Percentiles rank a stretch among this genome's conserved stretches.
Evolutionary conservation across 257 asterid genomes (phyloP).

Genomic region (Henckelia pumila): DNA sequence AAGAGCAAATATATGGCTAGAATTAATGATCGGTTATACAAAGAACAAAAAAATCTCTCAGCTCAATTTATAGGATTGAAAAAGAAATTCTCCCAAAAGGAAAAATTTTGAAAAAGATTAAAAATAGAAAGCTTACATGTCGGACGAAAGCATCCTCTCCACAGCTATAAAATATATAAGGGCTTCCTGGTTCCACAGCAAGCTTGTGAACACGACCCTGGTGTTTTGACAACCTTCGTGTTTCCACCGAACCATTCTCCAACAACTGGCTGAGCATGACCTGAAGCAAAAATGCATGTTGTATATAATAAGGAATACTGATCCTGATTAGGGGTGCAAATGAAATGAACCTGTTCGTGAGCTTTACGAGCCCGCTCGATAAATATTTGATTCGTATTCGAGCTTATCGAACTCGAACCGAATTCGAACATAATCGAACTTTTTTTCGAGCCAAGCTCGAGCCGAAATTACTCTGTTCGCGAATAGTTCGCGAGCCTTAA

Average conservation of each 20-base stretch:
- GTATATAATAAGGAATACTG: not conserved
- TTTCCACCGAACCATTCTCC: slow-evolving; percentile 66
- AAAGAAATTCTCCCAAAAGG: not conserved
- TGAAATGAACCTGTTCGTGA: no score
- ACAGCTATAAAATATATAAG: slow-evolving; percentile 71
- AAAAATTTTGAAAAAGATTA: slow-evolving; percentile 3
- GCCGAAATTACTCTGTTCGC: no score
- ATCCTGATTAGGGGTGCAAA: no score
- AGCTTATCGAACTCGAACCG: no score
- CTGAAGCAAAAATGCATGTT: slow-evolving; percentile 37
- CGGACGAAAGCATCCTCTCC: slow-evolving; percentile 83
- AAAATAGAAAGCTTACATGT: slow-evolving; percentile 45
- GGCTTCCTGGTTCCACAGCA: slow-evolving; percentile 87
- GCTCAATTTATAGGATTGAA: not conserved
- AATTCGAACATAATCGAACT: no score
- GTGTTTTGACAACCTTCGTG: slow-evolving; percentile 62
- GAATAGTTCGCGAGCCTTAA: no score
- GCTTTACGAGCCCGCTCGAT: no score
- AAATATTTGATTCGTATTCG: no score
- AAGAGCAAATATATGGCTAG: not conserved
- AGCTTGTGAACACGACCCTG: slow-evolving; percentile 74
- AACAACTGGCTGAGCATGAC: slow-evolving; percentile 63
- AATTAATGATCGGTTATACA: not conserved
- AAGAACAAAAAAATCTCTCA: not conserved
- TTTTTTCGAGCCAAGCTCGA: no score